Conservation (phyloP, 495 filamentous ascomycete genomes). For the Xylaria cubensis region DNA sequence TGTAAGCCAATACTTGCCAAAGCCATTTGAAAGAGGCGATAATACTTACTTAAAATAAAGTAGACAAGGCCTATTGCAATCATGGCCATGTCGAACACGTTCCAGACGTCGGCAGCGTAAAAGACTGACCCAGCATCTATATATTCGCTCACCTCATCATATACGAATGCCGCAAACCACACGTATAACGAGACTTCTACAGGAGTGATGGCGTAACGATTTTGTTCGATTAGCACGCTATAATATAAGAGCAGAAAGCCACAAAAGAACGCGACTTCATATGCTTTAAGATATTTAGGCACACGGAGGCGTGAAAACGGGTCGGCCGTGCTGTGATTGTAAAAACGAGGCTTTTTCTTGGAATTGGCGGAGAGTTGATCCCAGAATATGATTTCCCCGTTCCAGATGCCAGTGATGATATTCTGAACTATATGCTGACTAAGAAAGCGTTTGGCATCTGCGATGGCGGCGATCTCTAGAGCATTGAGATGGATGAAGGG, state of each 20-base stretch:
- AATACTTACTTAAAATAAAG: constrained; percentile 69
- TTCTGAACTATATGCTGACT: constrained; percentile 86
- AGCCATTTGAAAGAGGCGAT: constrained; percentile 22
- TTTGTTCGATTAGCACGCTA: constrained; percentile 71
- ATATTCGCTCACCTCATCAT: constrained; percentile 84
- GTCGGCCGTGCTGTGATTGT: constrained; percentile 77
- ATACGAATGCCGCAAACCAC: constrained; percentile 84
- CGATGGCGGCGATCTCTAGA: constrained; percentile 87
- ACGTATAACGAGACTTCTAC: constrained; percentile 65
- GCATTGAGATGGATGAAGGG: constrained; percentile 82
- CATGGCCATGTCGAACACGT: constrained; percentile 84
- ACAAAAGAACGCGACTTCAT: constrained; percentile 86
- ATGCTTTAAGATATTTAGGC: constrained; percentile 89
- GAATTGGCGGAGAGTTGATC: constrained; percentile 77
- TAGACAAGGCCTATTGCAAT: constrained; percentile 81
- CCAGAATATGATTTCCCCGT: constrained; percentile 92
- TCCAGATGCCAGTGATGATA: constrained; percentile 89
- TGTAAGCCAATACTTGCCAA: background rate
- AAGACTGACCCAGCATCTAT: constrained; percentile 83
- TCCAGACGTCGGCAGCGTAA: constrained; percentile 91
- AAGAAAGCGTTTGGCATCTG: constrained; percentile 89
- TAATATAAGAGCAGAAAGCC: constrained; percentile 86
- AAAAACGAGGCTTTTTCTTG: constrained; percentile 80
- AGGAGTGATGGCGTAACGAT: constrained; percentile 53
- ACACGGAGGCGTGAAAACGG: constrained; percentile 85